Evolutionary conservation across 2,329 filamentous ascomycete species (phyloP), one percentile per base, ranked within the genome.

Genomic region (Calycina marina): DNA sequence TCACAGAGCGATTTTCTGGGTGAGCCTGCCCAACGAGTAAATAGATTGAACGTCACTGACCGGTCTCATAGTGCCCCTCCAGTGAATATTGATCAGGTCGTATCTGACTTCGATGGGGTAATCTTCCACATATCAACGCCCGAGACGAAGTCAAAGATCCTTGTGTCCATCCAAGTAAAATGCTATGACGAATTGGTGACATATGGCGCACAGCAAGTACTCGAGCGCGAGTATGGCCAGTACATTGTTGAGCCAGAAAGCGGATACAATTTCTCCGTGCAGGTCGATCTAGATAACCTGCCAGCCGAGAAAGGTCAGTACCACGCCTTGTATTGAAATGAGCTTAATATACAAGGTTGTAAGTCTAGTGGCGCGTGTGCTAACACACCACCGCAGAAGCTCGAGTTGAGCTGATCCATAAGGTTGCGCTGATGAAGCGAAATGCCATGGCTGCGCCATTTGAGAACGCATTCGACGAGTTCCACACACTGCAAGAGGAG

Each of bases 401-500:
- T 43, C 76, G 77, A 45, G 84, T 93, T 50, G 86, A 85, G 40
- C 65, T 99, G 40, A 75, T 94, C 47, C 74, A 73, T 57, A 79
- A 86, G 52, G 77, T 96, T 51, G 82, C 86, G 38, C 66, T 98
- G 43, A 61, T 99, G 49, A 98, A 96, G 68, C 85, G 92, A 51
- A 96, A 99, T 57, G 85, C 83, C 46, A 96, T 98, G 90, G 92
- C 90, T 40, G 88, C 90, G 30, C 90, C 92, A 1, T 98, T 98
- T 57, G 90, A 98, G 62, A 80, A 86, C 53, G 90, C 92, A 14
- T 98, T 96, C 56, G 73, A 92, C 49, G 85, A 94, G 56, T 83
- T 94, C 59, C 80, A 86, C 51, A 69, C 75, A 42, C 61, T 98
- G 41, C 76, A 79, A 47, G 84, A 93, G 52, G 83, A 88, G 49